Evolutionary conservation across 176 grass and related monocot genomes (phyloP).

Genomic region (Thinopyrum elongatum): DNA sequence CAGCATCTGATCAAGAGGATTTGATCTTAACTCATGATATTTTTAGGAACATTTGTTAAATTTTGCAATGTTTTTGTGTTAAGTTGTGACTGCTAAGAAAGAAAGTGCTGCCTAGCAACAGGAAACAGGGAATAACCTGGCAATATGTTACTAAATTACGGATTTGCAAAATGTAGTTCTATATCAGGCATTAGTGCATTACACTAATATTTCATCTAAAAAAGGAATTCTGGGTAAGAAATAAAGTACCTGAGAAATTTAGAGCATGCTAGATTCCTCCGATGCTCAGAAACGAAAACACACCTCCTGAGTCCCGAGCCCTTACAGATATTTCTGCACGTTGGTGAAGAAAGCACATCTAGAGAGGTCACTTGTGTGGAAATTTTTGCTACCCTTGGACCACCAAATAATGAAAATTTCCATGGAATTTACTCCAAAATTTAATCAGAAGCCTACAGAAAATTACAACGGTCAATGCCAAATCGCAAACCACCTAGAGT

Average conservation of each 20-base stretch:
- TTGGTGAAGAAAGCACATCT: conserved; percentile 4
- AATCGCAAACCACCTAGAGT: neutral
- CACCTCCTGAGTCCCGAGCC: neutral
- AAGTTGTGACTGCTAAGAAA: neutral
- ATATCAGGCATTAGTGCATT: neutral
- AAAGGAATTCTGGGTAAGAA: neutral
- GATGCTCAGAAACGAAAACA: conserved; percentile 2
- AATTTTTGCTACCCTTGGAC: neutral
- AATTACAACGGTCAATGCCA: neutral
- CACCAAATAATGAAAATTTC: neutral
- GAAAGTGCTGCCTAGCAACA: neutral
- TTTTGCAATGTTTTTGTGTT: neutral
- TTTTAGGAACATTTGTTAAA: neutral
- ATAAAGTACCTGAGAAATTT: conserved; percentile 15
- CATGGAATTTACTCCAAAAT: neutral
- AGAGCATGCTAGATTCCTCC: conserved; percentile 17
- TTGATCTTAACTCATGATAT: neutral
- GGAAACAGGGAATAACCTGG: neutral
- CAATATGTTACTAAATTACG: neutral
- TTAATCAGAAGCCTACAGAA: conserved; percentile 15
- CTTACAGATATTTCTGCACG: neutral
- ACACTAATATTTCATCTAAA: neutral
- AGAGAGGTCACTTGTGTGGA: neutral
- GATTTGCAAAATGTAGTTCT: neutral
- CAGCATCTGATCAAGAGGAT: neutral